phyloP scores from a whole-genome alignment of 2,329 filamentous ascomycete genomes.

The Aspergillus viridinutans region DNA sequence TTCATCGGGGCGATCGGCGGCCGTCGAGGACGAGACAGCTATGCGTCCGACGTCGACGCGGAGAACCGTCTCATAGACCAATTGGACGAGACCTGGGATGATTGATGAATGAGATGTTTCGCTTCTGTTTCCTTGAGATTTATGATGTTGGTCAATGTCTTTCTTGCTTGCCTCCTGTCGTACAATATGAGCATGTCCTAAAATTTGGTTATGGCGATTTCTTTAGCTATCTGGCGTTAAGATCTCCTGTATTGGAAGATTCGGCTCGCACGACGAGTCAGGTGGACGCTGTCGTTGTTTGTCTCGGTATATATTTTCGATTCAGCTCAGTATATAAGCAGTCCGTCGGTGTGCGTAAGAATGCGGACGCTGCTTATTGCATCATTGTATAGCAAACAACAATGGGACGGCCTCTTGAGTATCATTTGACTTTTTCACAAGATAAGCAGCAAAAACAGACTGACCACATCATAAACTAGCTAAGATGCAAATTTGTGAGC shows the following conservation, averaged over 20 bases:
- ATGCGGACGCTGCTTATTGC: too few species aligned
- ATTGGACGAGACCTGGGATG: constrained; percentile 95
- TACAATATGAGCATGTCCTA: background rate
- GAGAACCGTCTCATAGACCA: constrained; percentile 95
- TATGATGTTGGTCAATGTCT: background rate
- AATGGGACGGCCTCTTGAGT: too few species aligned
- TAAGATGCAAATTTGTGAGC: too few species aligned
- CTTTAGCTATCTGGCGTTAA: background rate
- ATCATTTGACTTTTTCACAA: too few species aligned
- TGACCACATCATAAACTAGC: too few species aligned
- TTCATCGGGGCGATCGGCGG: constrained; percentile 36
- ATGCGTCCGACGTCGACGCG: constrained; percentile 56
- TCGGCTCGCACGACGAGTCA: background rate
- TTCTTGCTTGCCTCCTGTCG: background rate
- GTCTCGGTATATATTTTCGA: background rate
- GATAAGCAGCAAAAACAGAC: too few species aligned
- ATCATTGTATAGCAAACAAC: too few species aligned
- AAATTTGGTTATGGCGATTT: background rate
- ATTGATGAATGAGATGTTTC: constrained; percentile 36
- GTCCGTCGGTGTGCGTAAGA: too few species aligned
- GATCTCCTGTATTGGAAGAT: background rate
- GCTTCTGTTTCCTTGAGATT: background rate
- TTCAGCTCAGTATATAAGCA: background rate
- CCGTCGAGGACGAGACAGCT: constrained; percentile 14
- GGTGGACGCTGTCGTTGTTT: too few species aligned